These are phyloP conservation scores for Glaciozyma antarctica DNA, from an alignment of 768 basidiomycete species.

Conservation along the genomic window DNA sequence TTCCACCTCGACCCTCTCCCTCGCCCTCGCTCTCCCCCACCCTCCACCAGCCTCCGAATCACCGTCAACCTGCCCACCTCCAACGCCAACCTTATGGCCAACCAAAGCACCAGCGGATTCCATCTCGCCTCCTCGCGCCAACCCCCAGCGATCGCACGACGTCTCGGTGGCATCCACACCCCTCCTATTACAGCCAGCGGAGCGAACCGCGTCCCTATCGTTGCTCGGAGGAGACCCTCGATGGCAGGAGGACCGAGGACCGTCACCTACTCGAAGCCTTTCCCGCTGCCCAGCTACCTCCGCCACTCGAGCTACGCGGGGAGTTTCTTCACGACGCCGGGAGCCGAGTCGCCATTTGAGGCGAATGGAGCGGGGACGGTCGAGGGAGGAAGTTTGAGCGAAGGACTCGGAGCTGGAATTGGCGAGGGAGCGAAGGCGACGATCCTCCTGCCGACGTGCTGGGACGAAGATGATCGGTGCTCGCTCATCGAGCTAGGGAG, in stretches of 20 bases:
- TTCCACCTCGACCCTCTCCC: too few relatives aligned
- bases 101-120: too few relatives aligned
- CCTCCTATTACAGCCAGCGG: slow-evolving; percentile 2
- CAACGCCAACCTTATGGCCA: too few relatives aligned
- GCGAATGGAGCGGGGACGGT: neutral
- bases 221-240: neutral
- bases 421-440: neutral
- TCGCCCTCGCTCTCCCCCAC: too few relatives aligned
- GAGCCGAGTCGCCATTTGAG: neutral
- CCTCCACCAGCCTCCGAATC: too few relatives aligned
- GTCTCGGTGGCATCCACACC: neutral
- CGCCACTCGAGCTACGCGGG: slow-evolving; percentile 17
- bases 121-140: too few relatives aligned
- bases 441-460: slow-evolving; percentile 17
- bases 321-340: slow-evolving; percentile 22
- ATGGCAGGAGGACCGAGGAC: neutral
- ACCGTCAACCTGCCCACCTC: too few relatives aligned
- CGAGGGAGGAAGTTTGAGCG: neutral
- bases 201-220: slow-evolving; percentile 17
- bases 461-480: slow-evolving; percentile 24
- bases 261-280: slow-evolving; percentile 7
- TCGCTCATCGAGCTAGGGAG: slow-evolving; percentile 18
- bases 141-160: too few relatives aligned
- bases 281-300: slow-evolving; percentile 31
- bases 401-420: neutral